Conservation (phyloP, 176 grass and related monocot genomes). For the Aegilops sharonensis region DNA sequence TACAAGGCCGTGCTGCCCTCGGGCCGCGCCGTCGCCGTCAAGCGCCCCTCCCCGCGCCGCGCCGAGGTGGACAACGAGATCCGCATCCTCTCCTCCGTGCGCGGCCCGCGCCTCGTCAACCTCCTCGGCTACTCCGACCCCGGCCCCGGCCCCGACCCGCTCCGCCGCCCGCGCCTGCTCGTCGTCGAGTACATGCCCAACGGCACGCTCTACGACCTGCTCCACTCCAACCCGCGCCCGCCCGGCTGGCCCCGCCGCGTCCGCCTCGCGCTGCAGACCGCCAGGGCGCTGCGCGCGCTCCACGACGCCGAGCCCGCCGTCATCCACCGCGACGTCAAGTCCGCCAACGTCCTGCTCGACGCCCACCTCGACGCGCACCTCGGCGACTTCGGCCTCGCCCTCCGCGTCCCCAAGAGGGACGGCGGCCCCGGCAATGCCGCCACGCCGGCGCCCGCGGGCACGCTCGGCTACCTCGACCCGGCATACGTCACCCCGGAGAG, state of each 20-base stretch:
- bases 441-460: conserved; percentile 68
- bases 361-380: conserved; percentile 75
- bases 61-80: conserved; percentile 99
- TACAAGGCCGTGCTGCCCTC: conserved; percentile 82
- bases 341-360: conserved; percentile 81
- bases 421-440: conserved; percentile 10
- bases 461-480: conserved; percentile 94
- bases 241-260: conserved; percentile 76
- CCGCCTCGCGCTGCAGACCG: conserved; percentile 81
- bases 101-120: conserved; percentile 80
- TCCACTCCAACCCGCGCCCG: conserved; percentile 65
- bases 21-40: conserved; percentile 84
- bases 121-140: conserved; percentile 79
- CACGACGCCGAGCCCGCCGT: conserved; percentile 73
- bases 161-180: conserved; percentile 37
- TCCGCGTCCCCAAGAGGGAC: conserved; percentile 39
- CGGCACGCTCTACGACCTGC: conserved; percentile 90
- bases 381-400: conserved; percentile 90
- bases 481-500: conserved; percentile 91
- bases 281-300: conserved; percentile 63
- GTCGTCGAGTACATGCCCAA: conserved; percentile 99
- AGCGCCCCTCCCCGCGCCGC: conserved; percentile 84
- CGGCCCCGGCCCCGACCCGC: conserved; percentile 10
- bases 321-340: conserved; percentile 80
- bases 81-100: conserved; percentile 75